These are phyloP conservation scores for Trifolium repens DNA, from an alignment of 306 rosid genomes.

Conservation along the genomic window DNA sequence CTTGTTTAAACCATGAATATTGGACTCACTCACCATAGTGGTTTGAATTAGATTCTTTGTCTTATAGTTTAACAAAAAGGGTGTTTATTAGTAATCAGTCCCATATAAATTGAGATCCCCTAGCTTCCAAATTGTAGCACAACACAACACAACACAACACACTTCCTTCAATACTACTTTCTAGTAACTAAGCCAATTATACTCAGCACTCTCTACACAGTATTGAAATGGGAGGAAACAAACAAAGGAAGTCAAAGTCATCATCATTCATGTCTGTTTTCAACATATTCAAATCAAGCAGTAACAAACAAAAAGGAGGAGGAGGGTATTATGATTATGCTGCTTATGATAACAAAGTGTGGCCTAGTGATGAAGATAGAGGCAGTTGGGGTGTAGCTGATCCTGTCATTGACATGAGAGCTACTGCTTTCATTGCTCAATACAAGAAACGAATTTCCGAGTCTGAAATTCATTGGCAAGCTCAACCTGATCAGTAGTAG, in stretches of 20 bases:
- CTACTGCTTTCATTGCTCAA: slow-evolving; percentile 39
- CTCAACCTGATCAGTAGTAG: background rate
- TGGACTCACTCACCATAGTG: slow-evolving; percentile 25
- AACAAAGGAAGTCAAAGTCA: slow-evolving; percentile 64
- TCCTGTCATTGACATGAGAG: slow-evolving; percentile 67
- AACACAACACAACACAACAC: slow-evolving; percentile 45
- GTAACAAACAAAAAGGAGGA: slow-evolving; percentile 40
- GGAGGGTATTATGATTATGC: background rate
- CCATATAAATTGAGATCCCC: slow-evolving; percentile 58
- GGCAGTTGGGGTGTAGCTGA: slow-evolving; percentile 61
- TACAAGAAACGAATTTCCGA: slow-evolving; percentile 10
- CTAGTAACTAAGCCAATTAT: slow-evolving; percentile 12
- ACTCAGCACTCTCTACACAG: slow-evolving; percentile 20
- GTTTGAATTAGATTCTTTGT: slow-evolving; percentile 57
- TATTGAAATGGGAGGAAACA: slow-evolving; percentile 55
- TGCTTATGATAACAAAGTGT: slow-evolving; percentile 50
- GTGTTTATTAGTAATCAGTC: background rate
- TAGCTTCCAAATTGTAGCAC: slow-evolving; percentile 28
- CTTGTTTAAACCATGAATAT: slow-evolving; percentile 46
- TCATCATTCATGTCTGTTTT: slow-evolving; percentile 58
- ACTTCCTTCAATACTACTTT: slow-evolving; percentile 22
- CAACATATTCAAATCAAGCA: slow-evolving; percentile 58
- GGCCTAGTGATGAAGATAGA: slow-evolving; percentile 78
- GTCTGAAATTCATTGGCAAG: slow-evolving; percentile 7
- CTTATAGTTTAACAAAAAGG: slow-evolving; percentile 11